Conservation (phyloP, 108 stramenopile genomes). For the Aurantiochytrium sp. region DNA sequence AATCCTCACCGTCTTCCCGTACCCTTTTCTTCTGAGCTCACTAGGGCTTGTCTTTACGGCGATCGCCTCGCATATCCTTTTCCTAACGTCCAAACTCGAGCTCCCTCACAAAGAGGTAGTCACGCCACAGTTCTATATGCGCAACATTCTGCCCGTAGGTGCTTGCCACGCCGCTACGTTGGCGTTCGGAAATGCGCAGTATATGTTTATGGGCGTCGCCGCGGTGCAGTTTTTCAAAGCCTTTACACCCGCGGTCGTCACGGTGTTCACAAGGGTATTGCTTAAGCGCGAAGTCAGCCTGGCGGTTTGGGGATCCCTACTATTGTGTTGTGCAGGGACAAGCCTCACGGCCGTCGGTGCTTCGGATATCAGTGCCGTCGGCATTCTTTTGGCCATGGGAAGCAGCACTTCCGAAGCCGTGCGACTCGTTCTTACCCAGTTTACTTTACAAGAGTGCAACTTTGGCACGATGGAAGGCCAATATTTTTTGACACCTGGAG, state of each 20-base stretch:
- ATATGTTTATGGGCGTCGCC: conserved; percentile 26
- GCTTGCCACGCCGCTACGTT: conserved; percentile 24
- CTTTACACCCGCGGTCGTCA: conserved; percentile 22
- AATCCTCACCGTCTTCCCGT: conserved; percentile 25
- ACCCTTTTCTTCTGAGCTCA: conserved; percentile 16
- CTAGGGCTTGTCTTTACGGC: conserved; percentile 1
- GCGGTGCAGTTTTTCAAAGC: not conserved
- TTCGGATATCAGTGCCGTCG: not conserved
- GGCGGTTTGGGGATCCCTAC: not conserved
- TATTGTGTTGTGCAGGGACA: conserved; percentile 20
- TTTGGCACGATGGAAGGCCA: conserved; percentile 29
- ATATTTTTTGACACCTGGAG: conserved; percentile 23
- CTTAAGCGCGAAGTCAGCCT: not conserved
- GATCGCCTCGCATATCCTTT: not conserved
- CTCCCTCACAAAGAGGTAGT: not conserved
- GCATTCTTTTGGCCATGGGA: conserved; percentile 16
- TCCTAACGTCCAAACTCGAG: not conserved
- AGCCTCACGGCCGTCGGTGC: conserved; percentile 12
- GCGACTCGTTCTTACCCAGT: conserved; percentile 29
- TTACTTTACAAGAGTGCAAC: conserved; percentile 14
- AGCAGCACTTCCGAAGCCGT: conserved; percentile 20
- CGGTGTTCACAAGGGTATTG: not conserved
- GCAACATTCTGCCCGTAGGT: conserved; percentile 22
- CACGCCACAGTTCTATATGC: not conserved
- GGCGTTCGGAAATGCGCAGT: conserved; percentile 31